Conservation (phyloP, 2,329 filamentous ascomycete genomes). For the Uncinocarpus reesii region DNA sequence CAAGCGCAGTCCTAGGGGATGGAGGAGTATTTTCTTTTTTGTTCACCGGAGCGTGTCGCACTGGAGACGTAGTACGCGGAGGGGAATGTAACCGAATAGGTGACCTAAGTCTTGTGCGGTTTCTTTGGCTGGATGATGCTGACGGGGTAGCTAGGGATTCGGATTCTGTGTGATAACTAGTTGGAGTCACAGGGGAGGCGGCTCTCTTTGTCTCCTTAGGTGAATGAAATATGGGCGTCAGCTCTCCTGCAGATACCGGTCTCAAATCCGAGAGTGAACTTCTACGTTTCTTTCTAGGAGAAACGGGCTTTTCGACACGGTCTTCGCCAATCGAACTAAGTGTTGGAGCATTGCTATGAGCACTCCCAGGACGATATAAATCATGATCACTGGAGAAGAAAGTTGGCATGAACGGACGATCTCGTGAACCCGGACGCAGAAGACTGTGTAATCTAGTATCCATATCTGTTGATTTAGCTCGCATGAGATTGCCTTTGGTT, state of each 20-base stretch:
- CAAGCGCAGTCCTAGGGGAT: slow-evolving; percentile 25
- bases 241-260: slow-evolving; percentile 53
- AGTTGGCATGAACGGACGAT: slow-evolving; percentile 41
- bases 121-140: slow-evolving; percentile 8
- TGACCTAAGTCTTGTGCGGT: slow-evolving; percentile 8
- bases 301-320: slow-evolving; percentile 37
- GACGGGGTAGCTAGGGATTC: slow-evolving; percentile 10
- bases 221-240: slow-evolving; percentile 27
- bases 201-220: slow-evolving; percentile 32
- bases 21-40: slow-evolving; percentile 35
- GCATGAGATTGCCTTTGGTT: slow-evolving; percentile 55
- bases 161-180: slow-evolving; percentile 6
- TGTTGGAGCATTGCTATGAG: slow-evolving; percentile 38
- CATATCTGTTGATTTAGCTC: slow-evolving; percentile 69
- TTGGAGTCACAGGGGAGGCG: slow-evolving; percentile 24
- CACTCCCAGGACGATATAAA: slow-evolving; percentile 35
- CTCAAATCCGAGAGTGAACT: slow-evolving; percentile 86
- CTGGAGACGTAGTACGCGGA: slow-evolving; percentile 23
- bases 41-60: slow-evolving; percentile 9
- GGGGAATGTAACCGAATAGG: slow-evolving; percentile 19
- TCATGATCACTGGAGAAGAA: slow-evolving; percentile 42
- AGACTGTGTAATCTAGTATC: slow-evolving; percentile 42
- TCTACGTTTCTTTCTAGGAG: slow-evolving; percentile 66
- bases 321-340: slow-evolving; percentile 46
- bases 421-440: slow-evolving; percentile 46